A percentile compares a stretch with the other conserved stretches of the same genome.
Conservation (phyloP, 805 yeast species). For the Candida palmyrensis region DNA sequence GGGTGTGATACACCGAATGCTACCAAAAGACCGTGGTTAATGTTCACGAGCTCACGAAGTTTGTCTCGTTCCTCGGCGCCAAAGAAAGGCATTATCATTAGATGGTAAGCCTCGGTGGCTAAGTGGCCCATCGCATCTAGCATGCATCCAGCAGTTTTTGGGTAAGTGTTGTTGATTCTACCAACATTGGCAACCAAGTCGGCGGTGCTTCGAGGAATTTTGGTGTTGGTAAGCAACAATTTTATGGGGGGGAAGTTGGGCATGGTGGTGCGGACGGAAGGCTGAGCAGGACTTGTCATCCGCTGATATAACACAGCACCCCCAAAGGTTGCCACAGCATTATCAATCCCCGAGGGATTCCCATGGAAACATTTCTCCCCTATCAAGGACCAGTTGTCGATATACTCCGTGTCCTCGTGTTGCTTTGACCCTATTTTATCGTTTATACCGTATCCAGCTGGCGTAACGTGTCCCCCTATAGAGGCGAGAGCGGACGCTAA, state of each 20-base stretch:
- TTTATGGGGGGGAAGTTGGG: slow-evolving; percentile 69
- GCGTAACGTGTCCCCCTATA: slow-evolving; percentile 49
- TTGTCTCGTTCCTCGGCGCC: slow-evolving; percentile 31
- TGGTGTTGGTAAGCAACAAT: slow-evolving; percentile 77
- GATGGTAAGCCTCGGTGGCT: slow-evolving; percentile 65
- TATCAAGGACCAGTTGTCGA: slow-evolving; percentile 83
- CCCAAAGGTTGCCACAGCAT: slow-evolving; percentile 92
- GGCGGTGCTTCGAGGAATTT: slow-evolving; percentile 84
- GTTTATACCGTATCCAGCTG: slow-evolving; percentile 27
- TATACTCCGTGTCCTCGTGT: slow-evolving; percentile 46
- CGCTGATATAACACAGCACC: slow-evolving; percentile 92
- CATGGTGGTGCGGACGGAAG: slow-evolving; percentile 63
- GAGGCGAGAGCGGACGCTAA: slow-evolving; percentile 68
- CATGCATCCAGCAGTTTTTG: slow-evolving; percentile 52
- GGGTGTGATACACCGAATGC: slow-evolving; percentile 93
- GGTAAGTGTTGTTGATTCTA: slow-evolving; percentile 44
- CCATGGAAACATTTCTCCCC: slow-evolving; percentile 97
- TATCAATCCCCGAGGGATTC: slow-evolving; percentile 94
- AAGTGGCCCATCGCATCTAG: slow-evolving; percentile 73
- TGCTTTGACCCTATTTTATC: slow-evolving; percentile 29
- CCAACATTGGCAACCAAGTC: slow-evolving; percentile 76
- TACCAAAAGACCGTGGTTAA: slow-evolving; percentile 84
- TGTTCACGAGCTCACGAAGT: slow-evolving; percentile 59
- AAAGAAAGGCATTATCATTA: slow-evolving; percentile 51
- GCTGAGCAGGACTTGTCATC: slow-evolving; percentile 42